These are phyloP conservation scores for Hsuehochloa calcarea DNA, from an alignment of 176 grass and related monocot species.

Conservation along the genomic window DNA sequence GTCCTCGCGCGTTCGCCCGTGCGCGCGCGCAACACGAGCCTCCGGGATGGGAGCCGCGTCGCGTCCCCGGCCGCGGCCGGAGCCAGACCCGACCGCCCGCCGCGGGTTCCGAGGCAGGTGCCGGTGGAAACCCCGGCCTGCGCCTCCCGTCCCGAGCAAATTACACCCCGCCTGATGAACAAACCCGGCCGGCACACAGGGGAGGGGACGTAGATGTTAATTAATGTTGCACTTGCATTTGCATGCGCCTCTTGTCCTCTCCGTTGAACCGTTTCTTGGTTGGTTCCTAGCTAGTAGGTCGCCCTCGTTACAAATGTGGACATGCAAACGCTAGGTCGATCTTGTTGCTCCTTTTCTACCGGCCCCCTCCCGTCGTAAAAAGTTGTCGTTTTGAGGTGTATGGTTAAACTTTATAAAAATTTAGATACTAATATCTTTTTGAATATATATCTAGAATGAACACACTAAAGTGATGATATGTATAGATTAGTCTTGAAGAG, in stretches of 20 bases:
- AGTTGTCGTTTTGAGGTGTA: too few relatives aligned
- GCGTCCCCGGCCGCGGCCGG: conserved; percentile 18
- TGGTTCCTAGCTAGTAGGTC: background rate
- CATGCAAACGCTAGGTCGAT: background rate
- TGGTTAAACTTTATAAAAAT: too few relatives aligned
- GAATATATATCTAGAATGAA: too few relatives aligned
- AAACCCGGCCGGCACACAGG: background rate
- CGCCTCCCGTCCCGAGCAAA: conserved; percentile 34
- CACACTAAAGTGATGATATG: too few relatives aligned
- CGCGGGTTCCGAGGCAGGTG: conserved; percentile 44
- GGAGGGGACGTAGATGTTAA: background rate
- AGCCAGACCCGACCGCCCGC: conserved; percentile 44
- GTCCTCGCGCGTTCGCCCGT: background rate
- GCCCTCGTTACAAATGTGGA: background rate
- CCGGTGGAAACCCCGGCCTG: conserved; percentile 44
- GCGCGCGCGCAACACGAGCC: conserved; percentile 8
- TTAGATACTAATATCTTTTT: too few relatives aligned
- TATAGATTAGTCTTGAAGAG: too few relatives aligned
- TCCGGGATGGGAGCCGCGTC: conserved; percentile 1
- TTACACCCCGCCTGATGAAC: background rate
- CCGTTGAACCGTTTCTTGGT: conserved; percentile 44
- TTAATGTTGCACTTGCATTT: background rate
- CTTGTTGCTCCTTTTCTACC: too few relatives aligned
- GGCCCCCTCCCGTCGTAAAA: too few relatives aligned
- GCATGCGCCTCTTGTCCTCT: conserved; percentile 43